Evolutionary conservation across 768 basidiomycete species (phyloP).

Genomic region (Serpula lacrymans): DNA sequence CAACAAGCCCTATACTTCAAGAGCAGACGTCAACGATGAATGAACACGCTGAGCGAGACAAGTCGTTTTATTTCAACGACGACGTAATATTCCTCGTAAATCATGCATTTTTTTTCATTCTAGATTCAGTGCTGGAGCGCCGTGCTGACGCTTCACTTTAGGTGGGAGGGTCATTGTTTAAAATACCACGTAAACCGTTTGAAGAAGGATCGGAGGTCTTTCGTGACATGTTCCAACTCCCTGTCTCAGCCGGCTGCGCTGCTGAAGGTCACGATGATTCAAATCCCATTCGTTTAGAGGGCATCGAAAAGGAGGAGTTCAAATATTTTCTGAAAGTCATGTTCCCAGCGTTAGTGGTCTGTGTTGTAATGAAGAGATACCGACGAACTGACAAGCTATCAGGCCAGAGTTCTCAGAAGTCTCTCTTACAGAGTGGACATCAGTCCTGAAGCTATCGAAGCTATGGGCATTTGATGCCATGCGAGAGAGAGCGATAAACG

Average conservation of each 20-base stretch:
- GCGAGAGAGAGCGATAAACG: too few relatives aligned
- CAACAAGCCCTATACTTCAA: too few relatives aligned
- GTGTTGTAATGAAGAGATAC: too few relatives aligned
- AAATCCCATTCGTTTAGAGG: conserved; percentile 21
- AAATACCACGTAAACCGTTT: conserved; percentile 19
- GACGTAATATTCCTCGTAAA: too few relatives aligned
- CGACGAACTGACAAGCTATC: too few relatives aligned
- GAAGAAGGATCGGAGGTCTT: conserved; percentile 24
- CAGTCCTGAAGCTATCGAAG: conserved; percentile 35
- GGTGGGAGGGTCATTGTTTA: conserved; percentile 26
- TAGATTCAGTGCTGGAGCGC: too few relatives aligned
- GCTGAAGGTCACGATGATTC: conserved; percentile 16
- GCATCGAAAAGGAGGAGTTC: conserved; percentile 22
- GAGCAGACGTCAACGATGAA: too few relatives aligned
- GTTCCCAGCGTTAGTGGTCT: conserved; percentile 10
- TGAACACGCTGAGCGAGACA: too few relatives aligned
- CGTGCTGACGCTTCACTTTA: too few relatives aligned
- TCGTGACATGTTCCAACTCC: conserved; percentile 22
- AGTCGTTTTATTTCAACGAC: too few relatives aligned
- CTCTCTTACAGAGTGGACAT: conserved; percentile 32
- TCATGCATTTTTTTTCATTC: too few relatives aligned
- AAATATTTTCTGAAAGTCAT: conserved; percentile 20
- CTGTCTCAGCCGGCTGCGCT: conserved; percentile 1
- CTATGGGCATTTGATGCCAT: conserved; percentile 35
- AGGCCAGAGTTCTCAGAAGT: too few relatives aligned